Conservation (phyloP, 495 filamentous ascomycete genomes). For the Aspergillus sclerotiicarbonarius region DNA sequence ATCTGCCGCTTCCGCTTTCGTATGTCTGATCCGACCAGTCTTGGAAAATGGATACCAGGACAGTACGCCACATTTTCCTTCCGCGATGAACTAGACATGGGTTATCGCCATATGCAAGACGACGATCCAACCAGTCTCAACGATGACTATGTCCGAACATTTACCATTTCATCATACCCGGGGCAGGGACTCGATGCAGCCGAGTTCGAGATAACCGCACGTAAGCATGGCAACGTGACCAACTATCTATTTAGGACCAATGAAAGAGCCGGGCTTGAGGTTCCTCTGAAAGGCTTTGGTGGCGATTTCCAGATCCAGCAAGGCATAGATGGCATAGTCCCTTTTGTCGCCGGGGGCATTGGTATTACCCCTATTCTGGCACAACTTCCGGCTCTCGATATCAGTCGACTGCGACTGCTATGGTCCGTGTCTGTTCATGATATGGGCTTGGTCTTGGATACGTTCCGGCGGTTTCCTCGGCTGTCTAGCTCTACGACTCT, state of each 20-base stretch:
- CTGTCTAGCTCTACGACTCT: slow-evolving; percentile 53
- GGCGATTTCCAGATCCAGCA: slow-evolving; percentile 58
- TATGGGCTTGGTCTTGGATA: slow-evolving; percentile 59
- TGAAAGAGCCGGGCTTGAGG: slow-evolving; percentile 51
- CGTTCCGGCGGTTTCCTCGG: slow-evolving; percentile 48
- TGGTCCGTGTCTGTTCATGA: slow-evolving; percentile 66
- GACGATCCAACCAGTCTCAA: slow-evolving; percentile 74
- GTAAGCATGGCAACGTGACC: slow-evolving; percentile 67
- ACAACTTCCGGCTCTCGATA: slow-evolving; percentile 51
- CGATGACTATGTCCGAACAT: slow-evolving; percentile 79
- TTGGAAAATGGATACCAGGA: slow-evolving; percentile 58
- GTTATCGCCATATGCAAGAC: slow-evolving; percentile 79
- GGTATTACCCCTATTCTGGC: slow-evolving; percentile 77
- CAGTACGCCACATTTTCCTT: slow-evolving; percentile 77
- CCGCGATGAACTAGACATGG: slow-evolving; percentile 59
- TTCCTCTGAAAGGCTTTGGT: slow-evolving; percentile 69
- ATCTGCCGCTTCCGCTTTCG: slow-evolving; percentile 63
- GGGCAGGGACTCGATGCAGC: slow-evolving; percentile 32
- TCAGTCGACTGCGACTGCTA: slow-evolving; percentile 50
- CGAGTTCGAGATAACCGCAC: slow-evolving; percentile 69
- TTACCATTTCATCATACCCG: slow-evolving; percentile 67
- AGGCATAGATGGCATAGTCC: slow-evolving; percentile 27
- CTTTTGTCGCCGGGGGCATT: slow-evolving; percentile 72
- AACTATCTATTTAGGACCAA: slow-evolving; percentile 59
- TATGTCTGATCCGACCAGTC: slow-evolving; percentile 43